Evolutionary conservation across 306 rosid genomes (phyloP), one percentile per base, ranked within the genome.

Genomic region (Corylus americana): DNA sequence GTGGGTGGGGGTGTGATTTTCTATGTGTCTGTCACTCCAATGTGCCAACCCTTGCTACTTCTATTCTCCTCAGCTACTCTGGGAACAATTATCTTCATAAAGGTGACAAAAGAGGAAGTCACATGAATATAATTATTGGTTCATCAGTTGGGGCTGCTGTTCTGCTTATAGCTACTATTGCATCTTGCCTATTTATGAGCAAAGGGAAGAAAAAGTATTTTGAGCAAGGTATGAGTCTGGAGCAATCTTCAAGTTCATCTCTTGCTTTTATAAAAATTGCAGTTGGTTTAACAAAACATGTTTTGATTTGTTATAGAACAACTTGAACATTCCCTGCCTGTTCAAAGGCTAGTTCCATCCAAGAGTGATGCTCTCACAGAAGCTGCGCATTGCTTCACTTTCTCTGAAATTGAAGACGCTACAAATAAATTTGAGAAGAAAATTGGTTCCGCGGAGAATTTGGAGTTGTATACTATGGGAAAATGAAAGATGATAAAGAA

Each of bases 361-460:
- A 93, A 87, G 82, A 80, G 68, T 18, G 92, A 90, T 55, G 92
- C 84, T 73, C 92, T 90, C 78, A 86, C 88, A 72, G 99, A 95
- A 83, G 85, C 92, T 68, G 99, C 98, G 83, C 92, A 88, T 81
- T 93, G 89, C 88, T 93, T 90, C 87, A 83, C 87, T 78, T 83
- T 75, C 72, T 55, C 86, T 10, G 99, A 95, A 80, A 93, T 95
- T 77, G 86, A 86, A 83, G 88, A 85, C 79, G 96, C 99, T 54
- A 95, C 99, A n/a, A 86, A 74, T 72, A 79, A 91, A 11, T 91
- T 95, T 42, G 94, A 91, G 86, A 91, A 54, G 87, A 95, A 86
- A 74, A 93, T 95, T 66, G 99, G 99, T 67, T 82, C 96, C 3
- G 99, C 3, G 99, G 99, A 63, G 99, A 98, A 83, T 95, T 95